These are phyloP conservation scores for Collybiopsis confluens DNA, from an alignment of 768 basidiomycete genomes.

Conservation along the genomic window DNA sequence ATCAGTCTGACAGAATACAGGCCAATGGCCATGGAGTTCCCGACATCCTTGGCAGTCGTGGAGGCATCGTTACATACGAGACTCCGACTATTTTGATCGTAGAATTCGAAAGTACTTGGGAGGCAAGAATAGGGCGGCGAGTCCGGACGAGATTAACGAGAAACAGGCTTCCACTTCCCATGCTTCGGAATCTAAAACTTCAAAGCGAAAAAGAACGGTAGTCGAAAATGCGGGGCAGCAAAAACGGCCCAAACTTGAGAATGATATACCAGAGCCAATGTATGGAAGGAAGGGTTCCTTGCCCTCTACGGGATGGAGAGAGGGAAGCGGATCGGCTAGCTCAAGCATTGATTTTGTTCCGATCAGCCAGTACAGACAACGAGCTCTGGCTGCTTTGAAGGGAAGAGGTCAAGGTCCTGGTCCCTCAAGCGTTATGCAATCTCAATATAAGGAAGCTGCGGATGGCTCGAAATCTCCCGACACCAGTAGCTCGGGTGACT, in stretches of 20 bases:
- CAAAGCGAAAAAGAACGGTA: neutral
- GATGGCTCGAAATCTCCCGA: too few species aligned
- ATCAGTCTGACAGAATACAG: neutral
- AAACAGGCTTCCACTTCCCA: too few species aligned
- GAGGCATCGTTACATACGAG: neutral
- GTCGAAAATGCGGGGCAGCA: neutral
- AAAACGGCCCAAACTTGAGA: neutral
- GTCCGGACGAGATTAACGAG: too few species aligned
- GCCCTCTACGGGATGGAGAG: too few species aligned
- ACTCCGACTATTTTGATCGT: neutral
- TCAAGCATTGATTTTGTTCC: neutral
- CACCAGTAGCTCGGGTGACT: too few species aligned
- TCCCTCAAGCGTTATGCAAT: too few species aligned
- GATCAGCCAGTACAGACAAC: neutral
- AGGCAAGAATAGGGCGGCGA: too few species aligned
- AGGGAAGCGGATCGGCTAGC: too few species aligned
- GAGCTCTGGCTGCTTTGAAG: neutral
- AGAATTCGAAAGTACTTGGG: neutral
- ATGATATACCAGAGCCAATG: too few species aligned
- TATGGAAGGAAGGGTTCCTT: too few species aligned
- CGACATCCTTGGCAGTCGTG: conserved; percentile 5
- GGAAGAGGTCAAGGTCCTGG: neutral
- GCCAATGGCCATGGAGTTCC: conserved; percentile 1
- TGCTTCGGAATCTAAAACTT: too few species aligned
- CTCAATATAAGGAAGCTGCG: too few species aligned